Percentiles rank a stretch among this genome's conserved stretches.
Evolutionary conservation across 2,329 filamentous ascomycete genomes (phyloP).

Genomic region (Aspergillus viridinutans): DNA sequence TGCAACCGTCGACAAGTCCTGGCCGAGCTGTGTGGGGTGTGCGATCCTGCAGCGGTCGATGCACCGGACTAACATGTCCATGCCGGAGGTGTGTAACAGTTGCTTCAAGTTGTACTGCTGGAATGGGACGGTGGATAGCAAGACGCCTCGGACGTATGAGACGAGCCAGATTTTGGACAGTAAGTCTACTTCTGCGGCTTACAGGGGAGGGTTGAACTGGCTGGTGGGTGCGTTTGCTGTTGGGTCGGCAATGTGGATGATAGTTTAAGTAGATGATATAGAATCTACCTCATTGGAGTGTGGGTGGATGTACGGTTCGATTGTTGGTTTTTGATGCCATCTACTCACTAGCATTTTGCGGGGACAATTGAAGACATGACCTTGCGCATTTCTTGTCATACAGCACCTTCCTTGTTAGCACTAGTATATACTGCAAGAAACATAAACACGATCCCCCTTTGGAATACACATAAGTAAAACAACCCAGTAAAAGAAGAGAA

Average conservation of each 20-base stretch:
- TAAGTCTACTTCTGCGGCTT: background rate
- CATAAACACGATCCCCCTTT: too few relatives aligned
- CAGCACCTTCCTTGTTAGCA: too few relatives aligned
- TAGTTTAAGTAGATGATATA: background rate
- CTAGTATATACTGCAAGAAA: too few relatives aligned
- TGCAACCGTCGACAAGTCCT: constrained; percentile 66
- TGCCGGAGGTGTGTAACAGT: constrained; percentile 66
- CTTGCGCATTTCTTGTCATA: too few relatives aligned
- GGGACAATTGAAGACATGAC: too few relatives aligned
- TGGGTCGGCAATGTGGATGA: background rate
- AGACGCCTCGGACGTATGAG: constrained; percentile 37
- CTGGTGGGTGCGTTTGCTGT: background rate
- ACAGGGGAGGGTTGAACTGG: background rate
- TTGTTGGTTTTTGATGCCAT: too few relatives aligned
- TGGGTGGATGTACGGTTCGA: too few relatives aligned
- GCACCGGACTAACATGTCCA: constrained; percentile 61
- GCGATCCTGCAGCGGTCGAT: constrained; percentile 76
- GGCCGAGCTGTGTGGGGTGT: constrained; percentile 82
- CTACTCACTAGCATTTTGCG: too few relatives aligned
- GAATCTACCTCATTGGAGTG: too few relatives aligned
- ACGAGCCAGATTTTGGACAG: constrained; percentile 24
- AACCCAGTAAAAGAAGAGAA: too few relatives aligned
- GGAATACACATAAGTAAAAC: too few relatives aligned
- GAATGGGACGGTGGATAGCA: constrained; percentile 65
- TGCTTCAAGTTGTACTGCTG: constrained; percentile 90